Evolutionary conservation across 2,329 filamentous ascomycete species (phyloP).

Genomic region (Elsinoe fawcettii): DNA sequence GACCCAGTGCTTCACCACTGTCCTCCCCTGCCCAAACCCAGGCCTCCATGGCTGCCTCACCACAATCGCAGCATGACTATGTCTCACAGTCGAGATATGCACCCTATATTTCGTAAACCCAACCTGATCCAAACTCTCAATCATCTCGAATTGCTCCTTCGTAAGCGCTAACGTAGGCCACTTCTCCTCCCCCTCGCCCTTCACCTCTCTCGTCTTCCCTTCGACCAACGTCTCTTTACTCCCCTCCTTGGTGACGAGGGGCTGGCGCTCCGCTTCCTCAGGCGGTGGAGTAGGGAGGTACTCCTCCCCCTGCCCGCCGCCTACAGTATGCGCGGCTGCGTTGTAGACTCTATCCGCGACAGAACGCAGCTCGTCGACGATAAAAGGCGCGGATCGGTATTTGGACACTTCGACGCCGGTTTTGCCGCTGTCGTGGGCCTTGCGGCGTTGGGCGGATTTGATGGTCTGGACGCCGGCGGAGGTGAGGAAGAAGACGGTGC

Average conservation of each 20-base stretch:
- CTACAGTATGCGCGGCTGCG: slow-evolving; percentile 53
- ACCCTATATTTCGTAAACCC: slow-evolving; percentile 55
- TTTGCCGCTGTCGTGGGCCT: slow-evolving; percentile 57
- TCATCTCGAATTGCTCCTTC: slow-evolving; percentile 75
- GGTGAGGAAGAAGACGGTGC: slow-evolving; percentile 60
- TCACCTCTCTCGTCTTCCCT: slow-evolving; percentile 32
- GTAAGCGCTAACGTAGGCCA: slow-evolving; percentile 68
- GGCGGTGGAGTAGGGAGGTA: slow-evolving; percentile 52
- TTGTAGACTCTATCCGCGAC: slow-evolving; percentile 74
- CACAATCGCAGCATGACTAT: slow-evolving; percentile 87
- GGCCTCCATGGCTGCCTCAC: slow-evolving; percentile 59
- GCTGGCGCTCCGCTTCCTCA: slow-evolving; percentile 19
- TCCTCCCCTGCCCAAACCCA: slow-evolving; percentile 64
- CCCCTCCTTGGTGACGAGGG: not conserved
- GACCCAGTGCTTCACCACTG: slow-evolving; percentile 76
- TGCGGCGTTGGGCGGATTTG: slow-evolving; percentile 65
- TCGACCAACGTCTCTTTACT: slow-evolving; percentile 33
- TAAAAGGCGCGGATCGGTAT: slow-evolving; percentile 63
- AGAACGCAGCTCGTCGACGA: slow-evolving; percentile 66
- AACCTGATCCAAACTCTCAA: slow-evolving; percentile 61
- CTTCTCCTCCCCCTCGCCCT: slow-evolving; percentile 19
- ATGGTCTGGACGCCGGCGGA: slow-evolving; percentile 72
- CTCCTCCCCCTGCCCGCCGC: slow-evolving; percentile 52
- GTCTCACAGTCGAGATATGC: slow-evolving; percentile 67
- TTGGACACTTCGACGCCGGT: slow-evolving; percentile 59